phyloP scores from a whole-genome alignment of 2,329 filamentous ascomycete genomes.

The Dryadomyces quercus-mongolicae region DNA sequence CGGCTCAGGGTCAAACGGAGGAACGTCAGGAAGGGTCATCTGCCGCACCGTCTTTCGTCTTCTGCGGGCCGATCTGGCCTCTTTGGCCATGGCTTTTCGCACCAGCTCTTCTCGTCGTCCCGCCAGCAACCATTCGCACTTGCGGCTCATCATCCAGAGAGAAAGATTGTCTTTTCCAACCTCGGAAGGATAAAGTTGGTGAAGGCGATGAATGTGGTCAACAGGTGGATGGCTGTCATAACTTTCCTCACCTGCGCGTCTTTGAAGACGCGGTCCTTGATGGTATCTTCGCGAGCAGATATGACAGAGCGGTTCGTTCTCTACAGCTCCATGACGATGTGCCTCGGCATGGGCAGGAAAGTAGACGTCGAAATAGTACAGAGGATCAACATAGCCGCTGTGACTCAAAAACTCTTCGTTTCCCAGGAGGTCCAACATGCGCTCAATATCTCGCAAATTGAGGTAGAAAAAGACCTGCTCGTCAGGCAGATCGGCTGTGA shows the following conservation, averaged over 20 bases:
- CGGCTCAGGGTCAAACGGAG: constrained; percentile 10
- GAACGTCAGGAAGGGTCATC: constrained; percentile 7
- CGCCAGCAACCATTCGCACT: constrained; percentile 10
- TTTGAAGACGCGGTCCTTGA: no score
- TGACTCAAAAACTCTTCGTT: background rate
- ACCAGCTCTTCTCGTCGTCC: constrained; percentile 7
- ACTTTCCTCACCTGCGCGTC: background rate
- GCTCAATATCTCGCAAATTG: constrained; percentile 4
- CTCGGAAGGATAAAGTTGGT: constrained; percentile 4
- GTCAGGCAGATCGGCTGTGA: background rate
- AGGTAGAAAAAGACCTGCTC: constrained; percentile 8
- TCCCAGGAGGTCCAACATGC: constrained; percentile 1
- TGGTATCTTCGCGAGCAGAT: no score
- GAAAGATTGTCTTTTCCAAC: background rate
- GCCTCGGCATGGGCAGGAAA: constrained; percentile 1
- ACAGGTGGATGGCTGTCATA: no score
- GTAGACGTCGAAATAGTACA: constrained; percentile 7
- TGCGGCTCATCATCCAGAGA: constrained; percentile 7
- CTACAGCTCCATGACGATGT: background rate
- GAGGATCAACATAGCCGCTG: constrained; percentile 1
- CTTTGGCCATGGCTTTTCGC: constrained; percentile 1
- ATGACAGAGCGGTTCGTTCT: no score
- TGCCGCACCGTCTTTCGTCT: no score
- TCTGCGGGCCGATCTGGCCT: no score
- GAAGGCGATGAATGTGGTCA: constrained; percentile 4